Conservation (phyloP, 257 asterid genomes). For the Scutellaria baicalensis region DNA sequence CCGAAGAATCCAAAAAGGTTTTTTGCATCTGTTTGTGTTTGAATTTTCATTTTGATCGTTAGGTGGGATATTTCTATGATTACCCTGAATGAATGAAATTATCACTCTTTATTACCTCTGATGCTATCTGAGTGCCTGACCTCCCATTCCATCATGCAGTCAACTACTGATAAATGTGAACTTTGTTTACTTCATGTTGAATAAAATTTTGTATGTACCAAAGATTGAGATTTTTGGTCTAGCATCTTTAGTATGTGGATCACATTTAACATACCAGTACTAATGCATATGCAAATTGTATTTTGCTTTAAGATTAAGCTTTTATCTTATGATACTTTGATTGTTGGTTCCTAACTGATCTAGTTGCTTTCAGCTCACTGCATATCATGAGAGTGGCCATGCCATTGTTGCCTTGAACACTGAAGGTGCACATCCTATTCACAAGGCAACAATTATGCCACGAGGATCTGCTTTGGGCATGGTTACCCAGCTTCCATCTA, state of each 20-base stretch:
- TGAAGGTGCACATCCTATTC: conserved; percentile 95
- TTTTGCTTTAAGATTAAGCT: no score
- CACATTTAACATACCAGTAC: not conserved
- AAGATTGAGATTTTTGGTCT: not conserved
- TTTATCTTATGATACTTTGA: not conserved
- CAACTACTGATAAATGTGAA: not conserved
- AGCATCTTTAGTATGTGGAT: not conserved
- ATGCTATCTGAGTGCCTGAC: not conserved
- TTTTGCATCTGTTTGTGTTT: not conserved
- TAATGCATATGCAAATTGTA: not conserved
- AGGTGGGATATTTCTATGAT: not conserved
- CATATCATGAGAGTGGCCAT: conserved; percentile 97
- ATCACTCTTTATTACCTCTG: not conserved
- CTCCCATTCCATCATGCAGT: not conserved
- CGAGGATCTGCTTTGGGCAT: conserved; percentile 95
- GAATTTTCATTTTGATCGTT: not conserved
- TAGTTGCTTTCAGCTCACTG: conserved; percentile 65
- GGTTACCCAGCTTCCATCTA: conserved; percentile 97
- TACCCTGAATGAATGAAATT: not conserved
- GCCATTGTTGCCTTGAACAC: conserved; percentile 94
- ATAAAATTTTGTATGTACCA: not conserved
- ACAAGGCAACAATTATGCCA: conserved; percentile 93
- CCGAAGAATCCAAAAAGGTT: conserved; percentile 96
- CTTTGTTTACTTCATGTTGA: not conserved
- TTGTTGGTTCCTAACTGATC: not conserved